Base-by-base conservation (phyloP, 2,329 filamentous ascomycete genomes). In the Hypoxylon sp. region DNA sequence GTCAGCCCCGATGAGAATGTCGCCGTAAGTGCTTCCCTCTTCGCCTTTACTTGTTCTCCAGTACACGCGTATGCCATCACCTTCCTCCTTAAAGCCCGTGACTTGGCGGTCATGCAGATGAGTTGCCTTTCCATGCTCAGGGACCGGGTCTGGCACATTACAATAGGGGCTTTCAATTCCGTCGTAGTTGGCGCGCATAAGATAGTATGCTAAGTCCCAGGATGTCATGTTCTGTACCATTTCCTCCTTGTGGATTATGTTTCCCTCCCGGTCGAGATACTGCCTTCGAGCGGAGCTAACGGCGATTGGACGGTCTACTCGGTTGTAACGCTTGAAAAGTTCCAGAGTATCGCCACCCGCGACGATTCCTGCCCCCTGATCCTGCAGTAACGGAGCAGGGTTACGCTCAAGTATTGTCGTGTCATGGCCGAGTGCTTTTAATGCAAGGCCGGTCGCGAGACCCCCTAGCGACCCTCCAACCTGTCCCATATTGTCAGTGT, bases 361-460 rank as follows among this genome's bases (percentile, higher is more conserved):
- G 0, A 85, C 83, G 27, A 85, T 82, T 2, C 83, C 83, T 3
- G 83, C 83, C 6, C 83, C 83, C 74, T 85, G 83, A 65, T 84
- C 81, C 66, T 84, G 82, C 5, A 85, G 75, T n/a, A 85, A 72
- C 0, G 79, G 76, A 0, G 78, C 79, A 0, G 81, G 77, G 37
- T 82, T 82, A 17, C 83, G 81, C 70, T 85, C 83, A 2, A 85
- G 76, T 44, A 84, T 82, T 0, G 79, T 82, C 4, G 80, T 80
- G 69, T 81, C 74, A 70, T 84, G 81, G 13, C 82, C 81, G 30
- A 81, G 77, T 1, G 77, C 76, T 63, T 82, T 82, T 35, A 83
- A 70, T n/a, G 80, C 78, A 44, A 83, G 73, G 6, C 79, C 80
- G 11, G 77, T 73, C 42, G 81, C 78, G 3, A 84, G 77, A 1